Evolutionary conservation across 2,329 filamentous ascomycete genomes (phyloP).

Genomic region (Tolypocladium amazonense): DNA sequence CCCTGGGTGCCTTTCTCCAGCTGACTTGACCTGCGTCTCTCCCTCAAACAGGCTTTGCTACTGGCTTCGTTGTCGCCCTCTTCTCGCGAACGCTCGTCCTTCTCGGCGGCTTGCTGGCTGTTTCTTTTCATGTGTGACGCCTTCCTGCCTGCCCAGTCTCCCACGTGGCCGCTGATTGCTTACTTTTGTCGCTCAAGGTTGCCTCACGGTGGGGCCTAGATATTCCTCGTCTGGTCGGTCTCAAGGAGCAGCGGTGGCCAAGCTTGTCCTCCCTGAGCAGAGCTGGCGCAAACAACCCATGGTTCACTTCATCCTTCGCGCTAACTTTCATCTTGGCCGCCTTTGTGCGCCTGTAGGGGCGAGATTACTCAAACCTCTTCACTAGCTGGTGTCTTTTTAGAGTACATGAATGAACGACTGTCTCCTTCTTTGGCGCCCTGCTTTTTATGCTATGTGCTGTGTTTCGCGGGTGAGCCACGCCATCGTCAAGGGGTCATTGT

Average conservation of each 20-base stretch:
- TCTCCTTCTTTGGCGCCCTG: background rate
- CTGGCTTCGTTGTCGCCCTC: slow-evolving; percentile 54
- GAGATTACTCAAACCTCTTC: background rate
- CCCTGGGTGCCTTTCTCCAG: background rate
- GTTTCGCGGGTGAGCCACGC: slow-evolving; percentile 85
- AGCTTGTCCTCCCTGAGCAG: slow-evolving; percentile 30
- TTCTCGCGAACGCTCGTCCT: slow-evolving; percentile 63
- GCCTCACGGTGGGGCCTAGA: slow-evolving; percentile 33
- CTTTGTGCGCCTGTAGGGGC: slow-evolving; percentile 32
- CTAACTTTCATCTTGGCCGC: slow-evolving; percentile 58
- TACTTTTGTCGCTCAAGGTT: slow-evolving; percentile 18
- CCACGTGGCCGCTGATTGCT: background rate
- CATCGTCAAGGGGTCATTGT: slow-evolving; percentile 58
- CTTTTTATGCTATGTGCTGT: slow-evolving; percentile 37
- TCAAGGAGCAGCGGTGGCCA: slow-evolving; percentile 21
- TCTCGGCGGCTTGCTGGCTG: slow-evolving; percentile 52
- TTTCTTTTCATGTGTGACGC: slow-evolving; percentile 51
- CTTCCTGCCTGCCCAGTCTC: background rate
- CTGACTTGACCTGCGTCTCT: background rate
- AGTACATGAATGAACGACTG: background rate
- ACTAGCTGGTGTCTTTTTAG: background rate
- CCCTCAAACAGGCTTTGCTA: slow-evolving; percentile 39
- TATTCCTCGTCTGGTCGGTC: slow-evolving; percentile 22
- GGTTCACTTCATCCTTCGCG: slow-evolving; percentile 62
- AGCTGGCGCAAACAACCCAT: slow-evolving; percentile 45